Base-by-base conservation (phyloP, 2,329 filamentous ascomycete genomes). In the Cordyceps sp. region DNA sequence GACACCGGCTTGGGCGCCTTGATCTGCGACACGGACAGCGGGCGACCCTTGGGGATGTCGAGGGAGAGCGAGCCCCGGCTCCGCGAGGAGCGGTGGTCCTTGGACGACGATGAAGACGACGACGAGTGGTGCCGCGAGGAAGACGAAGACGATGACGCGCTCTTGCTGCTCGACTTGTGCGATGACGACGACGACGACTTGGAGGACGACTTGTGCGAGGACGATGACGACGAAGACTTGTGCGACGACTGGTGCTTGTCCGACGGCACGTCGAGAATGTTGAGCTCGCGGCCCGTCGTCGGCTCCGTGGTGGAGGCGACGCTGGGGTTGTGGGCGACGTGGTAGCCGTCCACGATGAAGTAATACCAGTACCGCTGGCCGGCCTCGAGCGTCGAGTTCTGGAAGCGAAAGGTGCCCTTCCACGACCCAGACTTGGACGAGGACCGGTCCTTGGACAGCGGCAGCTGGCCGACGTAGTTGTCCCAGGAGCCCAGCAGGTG, bases 351-450 rank as follows among this genome's bases (percentile, higher is more conserved):
- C 58, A 96, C 90, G 75, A 96, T 94, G 71, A 94, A 98, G 75
- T 98, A 98, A 77, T 96, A 98, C 90, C 90, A 98, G 75, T 96
- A 96, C 54, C 88, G 78, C 55, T 83, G 76, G 55, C 88, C 85
- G 47, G 83, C 68, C 66, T 88, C 77, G 48, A 96, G 72, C 37
- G 83, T 88, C 39, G 73, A 62, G 54, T 78, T 79, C 62, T 90
- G 81, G 65, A 98, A 94, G 63, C 84, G 79, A 69, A 98, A 94
- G 50, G 84, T 92, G 52, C 88, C 90, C 57, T 86, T 82, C 85
- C 88, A 96, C 46, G 80, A 80, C 53, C 85, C 85, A 35, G 79
- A 74, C 68, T 93, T 93, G 61, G 78, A 77, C 30, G 78, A 71
- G 51, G 66, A 62, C 64, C 73, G 76, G 58, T 93, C 84, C 66